Percentiles rank a stretch among this genome's conserved stretches.
phyloP scores from a whole-genome alignment of 2,329 filamentous ascomycete species.

The Huntiella moniliformis region DNA sequence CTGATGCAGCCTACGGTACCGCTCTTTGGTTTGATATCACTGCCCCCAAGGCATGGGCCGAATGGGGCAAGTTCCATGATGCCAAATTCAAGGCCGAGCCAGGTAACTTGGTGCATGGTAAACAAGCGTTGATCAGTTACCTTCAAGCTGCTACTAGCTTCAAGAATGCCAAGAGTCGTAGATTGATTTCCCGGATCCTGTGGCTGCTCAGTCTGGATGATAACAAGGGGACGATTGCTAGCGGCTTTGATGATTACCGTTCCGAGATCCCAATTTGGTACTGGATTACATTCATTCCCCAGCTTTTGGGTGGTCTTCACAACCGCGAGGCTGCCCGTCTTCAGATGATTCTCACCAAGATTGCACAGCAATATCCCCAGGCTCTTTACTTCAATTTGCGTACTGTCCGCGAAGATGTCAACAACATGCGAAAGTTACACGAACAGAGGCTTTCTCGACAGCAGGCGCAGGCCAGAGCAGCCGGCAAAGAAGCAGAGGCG shows the following conservation, averaged over 20 bases:
- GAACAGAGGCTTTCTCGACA: conserved; percentile 11
- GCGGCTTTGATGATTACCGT: conserved; percentile 89
- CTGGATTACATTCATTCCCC: conserved; percentile 98
- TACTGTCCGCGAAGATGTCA: conserved; percentile 86
- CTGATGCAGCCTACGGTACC: conserved; percentile 84
- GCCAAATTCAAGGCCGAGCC: conserved; percentile 87
- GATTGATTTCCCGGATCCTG: conserved; percentile 77
- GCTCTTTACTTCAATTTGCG: conserved; percentile 88
- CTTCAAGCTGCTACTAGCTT: conserved; percentile 89
- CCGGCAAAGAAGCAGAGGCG: conserved; percentile 8
- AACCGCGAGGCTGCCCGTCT: conserved; percentile 82
- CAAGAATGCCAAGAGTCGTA: conserved; percentile 91
- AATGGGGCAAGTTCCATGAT: conserved; percentile 98
- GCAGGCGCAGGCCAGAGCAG: conserved; percentile 12
- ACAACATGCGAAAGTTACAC: conserved; percentile 18
- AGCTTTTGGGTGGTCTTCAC: conserved; percentile 77
- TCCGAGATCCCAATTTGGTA: conserved; percentile 97
- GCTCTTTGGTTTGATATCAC: conserved; percentile 92
- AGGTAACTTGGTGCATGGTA: conserved; percentile 60
- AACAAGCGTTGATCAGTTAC: conserved; percentile 88
- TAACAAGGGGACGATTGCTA: conserved; percentile 60
- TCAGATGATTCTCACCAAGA: conserved; percentile 71
- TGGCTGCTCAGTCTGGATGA: conserved; percentile 94
- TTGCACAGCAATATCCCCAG: conserved; percentile 91
- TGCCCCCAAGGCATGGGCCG: conserved; percentile 92